Base-by-base conservation (phyloP, 306 rosid genomes). In the Calophaca sinica region DNA sequence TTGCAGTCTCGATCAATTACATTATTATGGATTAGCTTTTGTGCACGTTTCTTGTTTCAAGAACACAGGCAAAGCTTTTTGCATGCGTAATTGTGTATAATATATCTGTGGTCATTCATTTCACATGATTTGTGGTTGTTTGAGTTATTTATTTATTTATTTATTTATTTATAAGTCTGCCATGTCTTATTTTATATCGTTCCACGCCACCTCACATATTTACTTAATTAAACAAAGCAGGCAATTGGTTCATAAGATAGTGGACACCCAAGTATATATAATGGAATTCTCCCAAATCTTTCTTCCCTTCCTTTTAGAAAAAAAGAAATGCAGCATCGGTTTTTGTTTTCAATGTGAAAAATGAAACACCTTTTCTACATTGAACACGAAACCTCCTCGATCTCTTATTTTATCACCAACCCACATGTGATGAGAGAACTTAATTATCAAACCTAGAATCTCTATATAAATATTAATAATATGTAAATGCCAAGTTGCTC, bases 131-230 rank as follows among this genome's bases (percentile, higher is more conserved):
- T n/a, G n/a, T n/a, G n/a, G n/a, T n/a, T n/a, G n/a, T n/a, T n/a
- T n/a, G n/a, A n/a, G n/a, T n/a, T n/a, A n/a, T n/a, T n/a, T n/a
- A n/a, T n/a, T n/a, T n/a, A n/a, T n/a, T n/a, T n/a, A n/a, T n/a
- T n/a, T n/a, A n/a, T n/a, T n/a, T n/a, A n/a, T n/a, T n/a, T n/a
- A n/a, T n/a, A n/a, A n/a, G n/a, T n/a, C 42, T 35, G 35, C 26
- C 69, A 69, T 72, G 61, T 76, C 75, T 69, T 54, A 55, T 72
- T 65, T 38, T 75, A 38, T 57, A 11, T 66, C 70, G 46, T 39
- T 84, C 87, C 86, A 82, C 78, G 85, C 87, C 86, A 82, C 78
- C 82, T 76, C 85, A 68, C 45, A 59, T 70, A 70, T 45, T 70
- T 39, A 39, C 6, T 74, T 74, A 41, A 72, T 74, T 74, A 41